phyloP scores from a whole-genome alignment of 116 monocot genomes.

The Cymodocea nodosa region DNA sequence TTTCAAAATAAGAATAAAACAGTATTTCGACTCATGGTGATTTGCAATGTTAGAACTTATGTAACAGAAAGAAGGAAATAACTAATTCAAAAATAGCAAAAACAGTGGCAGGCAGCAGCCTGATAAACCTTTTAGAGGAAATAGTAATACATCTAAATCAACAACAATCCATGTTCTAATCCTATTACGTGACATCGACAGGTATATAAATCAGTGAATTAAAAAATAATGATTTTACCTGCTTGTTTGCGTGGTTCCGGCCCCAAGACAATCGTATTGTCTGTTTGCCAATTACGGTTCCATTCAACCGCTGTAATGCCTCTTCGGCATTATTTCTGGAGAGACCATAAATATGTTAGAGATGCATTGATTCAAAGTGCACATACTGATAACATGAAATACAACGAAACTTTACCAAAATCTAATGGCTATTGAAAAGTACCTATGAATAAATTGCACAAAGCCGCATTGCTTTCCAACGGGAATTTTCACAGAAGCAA shows the following conservation, averaged over 20 bases:
- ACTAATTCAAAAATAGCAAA: too few relatives aligned
- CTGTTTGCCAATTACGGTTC: constrained; percentile 50
- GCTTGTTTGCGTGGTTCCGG: constrained; percentile 59
- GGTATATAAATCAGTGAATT: too few relatives aligned
- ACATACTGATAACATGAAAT: background rate
- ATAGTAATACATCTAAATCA: too few relatives aligned
- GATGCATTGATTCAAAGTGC: background rate
- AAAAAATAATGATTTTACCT: constrained; percentile 19
- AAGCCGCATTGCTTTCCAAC: constrained; percentile 95
- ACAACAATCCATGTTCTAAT: too few relatives aligned
- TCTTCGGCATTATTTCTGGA: constrained; percentile 59
- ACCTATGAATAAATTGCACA: constrained; percentile 76
- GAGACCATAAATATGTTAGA: background rate
- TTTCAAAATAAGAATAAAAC: too few relatives aligned
- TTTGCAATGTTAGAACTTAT: too few relatives aligned
- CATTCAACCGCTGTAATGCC: constrained; percentile 54
- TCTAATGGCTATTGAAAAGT: background rate
- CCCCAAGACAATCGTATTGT: constrained; percentile 79
- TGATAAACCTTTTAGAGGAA: too few relatives aligned
- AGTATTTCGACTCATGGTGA: too few relatives aligned
- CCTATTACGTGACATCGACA: too few relatives aligned
- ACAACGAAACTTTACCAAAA: background rate
- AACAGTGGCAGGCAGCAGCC: too few relatives aligned
- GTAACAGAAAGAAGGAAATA: too few relatives aligned
- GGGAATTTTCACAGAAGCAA: constrained; percentile 93